Evolutionary conservation across 169 alveolate species (phyloP).

Genomic region (Perkinsus marinus): DNA sequence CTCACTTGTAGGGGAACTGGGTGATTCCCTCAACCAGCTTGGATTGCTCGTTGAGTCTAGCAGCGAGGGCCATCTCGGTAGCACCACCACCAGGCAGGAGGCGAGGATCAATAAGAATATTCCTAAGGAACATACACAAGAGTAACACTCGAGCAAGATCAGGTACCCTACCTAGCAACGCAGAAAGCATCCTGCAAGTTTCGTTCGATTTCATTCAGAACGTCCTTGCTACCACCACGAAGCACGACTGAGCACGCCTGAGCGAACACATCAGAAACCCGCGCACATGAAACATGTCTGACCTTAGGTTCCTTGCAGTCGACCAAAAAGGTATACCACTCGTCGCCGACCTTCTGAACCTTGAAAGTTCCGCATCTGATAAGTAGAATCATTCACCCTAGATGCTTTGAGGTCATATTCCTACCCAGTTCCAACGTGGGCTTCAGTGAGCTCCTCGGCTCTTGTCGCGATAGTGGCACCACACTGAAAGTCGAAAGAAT

Average conservation of each 20-base stretch:
- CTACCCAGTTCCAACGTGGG: conserved; percentile 51
- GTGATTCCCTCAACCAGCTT: not conserved
- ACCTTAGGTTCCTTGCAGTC: not conserved
- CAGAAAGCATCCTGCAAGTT: conserved; percentile 93
- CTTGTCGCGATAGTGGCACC: conserved; percentile 97
- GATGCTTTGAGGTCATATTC: no score
- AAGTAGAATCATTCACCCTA: not conserved
- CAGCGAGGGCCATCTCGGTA: conserved; percentile 90
- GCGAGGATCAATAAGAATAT: conserved; percentile 83
- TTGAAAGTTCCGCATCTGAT: not conserved
- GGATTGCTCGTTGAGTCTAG: conserved; percentile 68
- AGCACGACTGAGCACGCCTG: conserved; percentile 92
- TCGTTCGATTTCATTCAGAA: conserved; percentile 88
- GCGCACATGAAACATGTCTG: not conserved
- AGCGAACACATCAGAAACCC: conserved; percentile 35
- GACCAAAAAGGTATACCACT: conserved; percentile 44
- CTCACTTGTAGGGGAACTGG: not conserved
- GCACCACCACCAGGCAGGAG: conserved; percentile 99
- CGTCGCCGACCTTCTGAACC: conserved; percentile 46
- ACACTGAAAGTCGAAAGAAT: conserved; percentile 14
- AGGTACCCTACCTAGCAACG: conserved; percentile 55
- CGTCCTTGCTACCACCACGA: conserved; percentile 98
- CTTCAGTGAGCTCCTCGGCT: conserved; percentile 82
- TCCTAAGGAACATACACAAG: conserved; percentile 32
- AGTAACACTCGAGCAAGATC: not conserved